phyloP scores from a whole-genome alignment of 257 asterid species.

The Cinchona pubescens region DNA sequence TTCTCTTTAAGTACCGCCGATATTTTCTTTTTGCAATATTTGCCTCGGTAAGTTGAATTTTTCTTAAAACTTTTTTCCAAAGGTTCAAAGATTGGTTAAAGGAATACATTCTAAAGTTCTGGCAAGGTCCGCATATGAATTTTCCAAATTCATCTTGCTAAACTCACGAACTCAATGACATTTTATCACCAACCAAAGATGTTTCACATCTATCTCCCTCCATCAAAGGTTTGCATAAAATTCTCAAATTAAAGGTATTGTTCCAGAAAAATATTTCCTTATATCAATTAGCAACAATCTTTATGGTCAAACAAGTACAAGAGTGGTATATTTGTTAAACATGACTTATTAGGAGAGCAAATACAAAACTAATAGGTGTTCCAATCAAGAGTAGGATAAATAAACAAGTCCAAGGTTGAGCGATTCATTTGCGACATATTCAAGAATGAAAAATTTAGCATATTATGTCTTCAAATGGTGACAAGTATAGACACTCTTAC shows the following conservation, averaged over 20 bases:
- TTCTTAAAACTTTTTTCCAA: too few species aligned
- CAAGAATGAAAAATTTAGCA: not conserved
- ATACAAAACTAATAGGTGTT: not conserved
- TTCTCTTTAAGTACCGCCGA: not conserved
- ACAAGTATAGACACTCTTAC: constrained; percentile 35
- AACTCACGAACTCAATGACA: not conserved
- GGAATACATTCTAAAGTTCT: not conserved
- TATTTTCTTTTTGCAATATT: too few species aligned
- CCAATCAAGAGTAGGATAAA: not conserved
- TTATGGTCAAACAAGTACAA: not conserved
- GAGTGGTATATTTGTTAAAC: not conserved
- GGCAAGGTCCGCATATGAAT: not conserved
- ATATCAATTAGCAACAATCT: not conserved
- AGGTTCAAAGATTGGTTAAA: not conserved
- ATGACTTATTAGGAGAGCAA: not conserved
- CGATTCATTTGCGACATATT: not conserved
- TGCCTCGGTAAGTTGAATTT: too few species aligned
- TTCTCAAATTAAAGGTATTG: not conserved
- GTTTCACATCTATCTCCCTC: not conserved
- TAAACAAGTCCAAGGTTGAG: not conserved
- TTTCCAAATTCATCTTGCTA: not conserved
- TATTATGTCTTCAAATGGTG: not conserved
- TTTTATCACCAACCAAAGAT: too few species aligned
- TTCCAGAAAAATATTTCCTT: not conserved
- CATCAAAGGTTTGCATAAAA: not conserved